Percentiles rank a stretch among this genome's conserved stretches.
phyloP scores from a whole-genome alignment of 495 filamentous ascomycete species.

The Physcia stellaris region DNA sequence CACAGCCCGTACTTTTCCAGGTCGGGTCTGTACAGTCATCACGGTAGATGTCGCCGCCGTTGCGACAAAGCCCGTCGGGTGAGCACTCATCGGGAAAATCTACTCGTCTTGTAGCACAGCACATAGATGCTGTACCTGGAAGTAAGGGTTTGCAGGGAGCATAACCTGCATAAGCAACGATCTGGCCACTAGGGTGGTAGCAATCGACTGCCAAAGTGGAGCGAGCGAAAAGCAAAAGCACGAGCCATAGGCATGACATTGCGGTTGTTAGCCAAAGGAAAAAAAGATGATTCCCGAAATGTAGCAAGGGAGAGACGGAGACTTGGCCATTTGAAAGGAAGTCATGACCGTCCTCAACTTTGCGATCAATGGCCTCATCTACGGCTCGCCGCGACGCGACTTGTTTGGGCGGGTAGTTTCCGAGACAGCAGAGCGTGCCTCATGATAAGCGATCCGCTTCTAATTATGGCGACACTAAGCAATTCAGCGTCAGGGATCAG shows the following conservation, averaged over 20 bases:
- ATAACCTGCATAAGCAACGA: background rate
- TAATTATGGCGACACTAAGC: no score
- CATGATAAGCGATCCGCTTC: no score
- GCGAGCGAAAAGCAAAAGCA: background rate
- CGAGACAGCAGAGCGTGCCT: no score
- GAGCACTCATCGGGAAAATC: background rate
- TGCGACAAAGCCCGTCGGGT: background rate
- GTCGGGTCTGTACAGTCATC: constrained; percentile 1
- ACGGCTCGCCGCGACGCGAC: no score
- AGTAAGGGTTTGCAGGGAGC: background rate
- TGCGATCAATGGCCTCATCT: no score
- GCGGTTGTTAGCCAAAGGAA: background rate
- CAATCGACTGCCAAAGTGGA: background rate
- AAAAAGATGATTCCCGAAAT: background rate
- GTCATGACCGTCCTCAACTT: no score
- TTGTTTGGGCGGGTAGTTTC: no score
- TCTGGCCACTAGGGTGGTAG: background rate
- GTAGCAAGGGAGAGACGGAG: background rate
- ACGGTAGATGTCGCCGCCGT: background rate
- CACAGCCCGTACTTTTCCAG: background rate
- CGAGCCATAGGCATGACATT: background rate
- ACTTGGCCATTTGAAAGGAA: no score
- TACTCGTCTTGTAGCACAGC: background rate
- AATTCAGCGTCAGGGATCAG: no score
- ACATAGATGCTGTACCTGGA: background rate